Base-by-base conservation (phyloP, 2,329 filamentous ascomycete genomes). In the Lasiodiplodia sp. region DNA sequence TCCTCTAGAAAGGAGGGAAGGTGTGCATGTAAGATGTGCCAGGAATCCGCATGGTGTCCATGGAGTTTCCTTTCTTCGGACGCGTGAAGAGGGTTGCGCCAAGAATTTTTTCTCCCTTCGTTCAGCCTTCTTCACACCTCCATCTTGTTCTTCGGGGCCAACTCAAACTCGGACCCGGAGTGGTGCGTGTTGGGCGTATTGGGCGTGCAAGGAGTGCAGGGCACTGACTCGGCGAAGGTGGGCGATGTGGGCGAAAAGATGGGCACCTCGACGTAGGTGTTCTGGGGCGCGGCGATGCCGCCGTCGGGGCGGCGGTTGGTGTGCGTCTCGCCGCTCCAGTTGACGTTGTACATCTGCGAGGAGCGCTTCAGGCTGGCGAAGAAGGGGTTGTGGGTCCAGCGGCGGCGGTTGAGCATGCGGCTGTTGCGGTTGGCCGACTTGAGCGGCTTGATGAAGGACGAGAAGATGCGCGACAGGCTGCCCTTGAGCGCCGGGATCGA, bases 401-500 rank as follows among this genome's bases (percentile, higher is more conserved):
- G 44, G n/a, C 44, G 44, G 44, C 44, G 44, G 44, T 47, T 11
- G 7, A 47, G n/a, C 18, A 21, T 47, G 18, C 31, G 31, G 31
- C 44, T 47, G 44, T 47, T 47, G 44, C 44, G 44, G 44, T 47
- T 47, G 44, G 44, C 44, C 18, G 44, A 47, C 7, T n/a, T 18
- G 8, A 47, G 14, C 6, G 44, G 44, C 14, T 47, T 53, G 25
- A 53, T 28, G 25, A 53, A 53, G 51, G 51, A 25, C 23, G 51
- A 28, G 51, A 66, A 38, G 34, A 55, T 18, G n/a, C 51, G 47
- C 16, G 74, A 73, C 73, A 83, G 81, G 71, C 82, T 79, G 28
- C 80, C 76, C 37, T 82, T 82, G 28, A 84, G 74, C 1, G 82
- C 79, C 0, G 82, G 82, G 0, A 79, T 79, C 2, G 78, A 80